Percentiles rank a stretch among this genome's conserved stretches.
Conservation (phyloP, 2,329 filamentous ascomycete genomes). For the Chalaropsis thielavioides region DNA sequence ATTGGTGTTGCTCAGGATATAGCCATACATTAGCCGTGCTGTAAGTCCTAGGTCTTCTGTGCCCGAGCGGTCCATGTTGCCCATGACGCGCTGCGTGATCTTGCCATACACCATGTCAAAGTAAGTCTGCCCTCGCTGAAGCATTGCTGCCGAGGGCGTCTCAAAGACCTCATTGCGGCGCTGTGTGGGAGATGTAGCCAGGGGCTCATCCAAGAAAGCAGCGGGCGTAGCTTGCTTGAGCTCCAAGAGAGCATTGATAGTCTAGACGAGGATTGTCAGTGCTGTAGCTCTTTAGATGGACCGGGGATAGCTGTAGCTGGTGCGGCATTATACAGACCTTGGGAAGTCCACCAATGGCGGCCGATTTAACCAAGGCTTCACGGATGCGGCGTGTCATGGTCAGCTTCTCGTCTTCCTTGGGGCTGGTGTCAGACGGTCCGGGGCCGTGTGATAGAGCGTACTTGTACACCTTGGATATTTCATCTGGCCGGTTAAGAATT, state of each 20-base stretch:
- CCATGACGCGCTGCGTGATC: constrained; percentile 33
- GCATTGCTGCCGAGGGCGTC: constrained; percentile 25
- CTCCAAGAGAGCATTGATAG: constrained; percentile 34
- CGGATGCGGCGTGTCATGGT: constrained; percentile 32
- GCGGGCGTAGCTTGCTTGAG: constrained; percentile 32
- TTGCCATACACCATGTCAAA: constrained; percentile 38
- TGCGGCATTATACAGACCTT: constrained; percentile 29
- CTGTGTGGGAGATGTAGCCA: constrained; percentile 27
- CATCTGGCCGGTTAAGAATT: constrained; percentile 35
- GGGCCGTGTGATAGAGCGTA: constrained; percentile 27
- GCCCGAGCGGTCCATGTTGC: constrained; percentile 34
- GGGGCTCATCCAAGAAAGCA: constrained; percentile 29
- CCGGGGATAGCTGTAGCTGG: neutral
- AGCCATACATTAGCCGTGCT: constrained; percentile 35
- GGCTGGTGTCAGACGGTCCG: constrained; percentile 20
- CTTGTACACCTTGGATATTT: constrained; percentile 32
- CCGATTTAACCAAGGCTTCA: constrained; percentile 36
- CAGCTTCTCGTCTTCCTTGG: constrained; percentile 27
- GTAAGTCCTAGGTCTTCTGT: constrained; percentile 36
- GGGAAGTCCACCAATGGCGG: constrained; percentile 35
- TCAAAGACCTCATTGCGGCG: constrained; percentile 28
- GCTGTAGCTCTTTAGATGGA: neutral
- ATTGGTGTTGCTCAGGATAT: constrained; percentile 33
- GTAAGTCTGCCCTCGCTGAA: constrained; percentile 32
- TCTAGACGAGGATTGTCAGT: constrained; percentile 21